Percentiles rank a stretch among this genome's conserved stretches.
These are phyloP conservation scores for Pseudozyma flocculosa DNA, from an alignment of 1,284 basidiomycete species.

Conservation along the genomic window DNA sequence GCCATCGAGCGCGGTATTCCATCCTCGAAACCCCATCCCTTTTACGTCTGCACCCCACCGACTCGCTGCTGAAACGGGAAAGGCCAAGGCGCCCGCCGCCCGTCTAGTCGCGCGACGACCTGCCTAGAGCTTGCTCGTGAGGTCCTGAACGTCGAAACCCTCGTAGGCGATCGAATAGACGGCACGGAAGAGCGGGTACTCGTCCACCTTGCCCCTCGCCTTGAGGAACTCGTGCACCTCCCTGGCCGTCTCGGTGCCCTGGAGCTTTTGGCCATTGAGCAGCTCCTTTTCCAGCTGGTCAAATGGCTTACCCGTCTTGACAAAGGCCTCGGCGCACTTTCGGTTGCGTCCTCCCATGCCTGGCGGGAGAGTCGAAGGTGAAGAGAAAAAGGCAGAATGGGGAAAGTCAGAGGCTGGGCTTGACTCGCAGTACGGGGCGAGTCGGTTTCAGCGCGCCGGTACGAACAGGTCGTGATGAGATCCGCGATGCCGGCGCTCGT, in stretches of 20 bases:
- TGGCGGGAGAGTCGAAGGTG: conserved; percentile 3
- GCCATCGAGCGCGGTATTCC: too few relatives aligned
- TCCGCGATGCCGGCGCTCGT: conserved; percentile 64
- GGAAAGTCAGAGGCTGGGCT: too few relatives aligned
- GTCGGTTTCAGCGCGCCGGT: too few relatives aligned
- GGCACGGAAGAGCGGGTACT: conserved; percentile 64
- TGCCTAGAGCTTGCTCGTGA: conserved; percentile 57
- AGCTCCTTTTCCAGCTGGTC: conserved; percentile 64
- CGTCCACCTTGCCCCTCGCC: conserved; percentile 61
- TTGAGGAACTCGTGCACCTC: conserved; percentile 63
- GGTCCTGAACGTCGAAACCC: conserved; percentile 57
- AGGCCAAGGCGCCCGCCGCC: too few relatives aligned
- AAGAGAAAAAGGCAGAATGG: neutral
- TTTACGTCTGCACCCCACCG: too few relatives aligned
- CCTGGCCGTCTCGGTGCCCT: conserved; percentile 63
- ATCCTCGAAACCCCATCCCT: too few relatives aligned
- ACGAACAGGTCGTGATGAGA: conserved; percentile 66
- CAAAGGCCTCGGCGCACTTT: conserved; percentile 63
- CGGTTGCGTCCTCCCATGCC: conserved; percentile 64
- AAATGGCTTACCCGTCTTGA: conserved; percentile 63
- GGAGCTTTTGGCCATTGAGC: conserved; percentile 65
- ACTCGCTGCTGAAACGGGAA: too few relatives aligned
- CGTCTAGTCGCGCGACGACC: too few relatives aligned
- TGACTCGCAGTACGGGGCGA: too few relatives aligned
- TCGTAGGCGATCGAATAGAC: conserved; percentile 57